Conservation (phyloP, 495 filamentous ascomycete genomes). For the Neurospora pannonica region DNA sequence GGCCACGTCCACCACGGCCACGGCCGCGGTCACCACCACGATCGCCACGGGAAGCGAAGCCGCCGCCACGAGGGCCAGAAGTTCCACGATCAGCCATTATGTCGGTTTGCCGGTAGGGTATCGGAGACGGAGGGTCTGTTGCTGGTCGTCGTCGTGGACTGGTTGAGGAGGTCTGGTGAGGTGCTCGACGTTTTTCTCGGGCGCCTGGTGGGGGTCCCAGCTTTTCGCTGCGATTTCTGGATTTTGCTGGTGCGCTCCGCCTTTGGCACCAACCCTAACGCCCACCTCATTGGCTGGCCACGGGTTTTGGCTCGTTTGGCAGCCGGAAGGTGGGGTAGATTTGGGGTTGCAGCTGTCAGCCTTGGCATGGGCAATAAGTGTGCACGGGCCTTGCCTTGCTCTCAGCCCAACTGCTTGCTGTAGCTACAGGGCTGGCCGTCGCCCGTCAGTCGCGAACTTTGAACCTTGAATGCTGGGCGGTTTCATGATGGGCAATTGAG, state of each 20-base stretch:
- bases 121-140: constrained; percentile 19
- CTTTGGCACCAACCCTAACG: constrained; percentile 19
- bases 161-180: constrained; percentile 7
- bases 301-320: not conserved
- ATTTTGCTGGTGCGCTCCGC: constrained; percentile 22
- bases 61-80: constrained; percentile 30
- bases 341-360: constrained; percentile 12
- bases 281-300: not conserved
- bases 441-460: not conserved
- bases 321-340: constrained; percentile 4
- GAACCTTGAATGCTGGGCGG: not conserved
- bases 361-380: not conserved
- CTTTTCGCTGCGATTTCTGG: constrained; percentile 25
- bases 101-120: constrained; percentile 22
- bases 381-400: not conserved
- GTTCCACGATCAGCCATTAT: constrained; percentile 45
- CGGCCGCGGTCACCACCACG: constrained; percentile 38
- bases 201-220: constrained; percentile 16
- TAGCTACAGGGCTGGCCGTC: not conserved
- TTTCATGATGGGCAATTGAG: not conserved
- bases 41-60: constrained; percentile 27
- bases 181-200: constrained; percentile 13
- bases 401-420: not conserved
- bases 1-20: constrained; percentile 65
- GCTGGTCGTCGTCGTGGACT: constrained; percentile 21